A percentile compares a stretch with the other conserved stretches of the same genome.
These are phyloP conservation scores for Candida mesenterica DNA, from an alignment of 1,139 yeast species.

Conservation along the genomic window DNA sequence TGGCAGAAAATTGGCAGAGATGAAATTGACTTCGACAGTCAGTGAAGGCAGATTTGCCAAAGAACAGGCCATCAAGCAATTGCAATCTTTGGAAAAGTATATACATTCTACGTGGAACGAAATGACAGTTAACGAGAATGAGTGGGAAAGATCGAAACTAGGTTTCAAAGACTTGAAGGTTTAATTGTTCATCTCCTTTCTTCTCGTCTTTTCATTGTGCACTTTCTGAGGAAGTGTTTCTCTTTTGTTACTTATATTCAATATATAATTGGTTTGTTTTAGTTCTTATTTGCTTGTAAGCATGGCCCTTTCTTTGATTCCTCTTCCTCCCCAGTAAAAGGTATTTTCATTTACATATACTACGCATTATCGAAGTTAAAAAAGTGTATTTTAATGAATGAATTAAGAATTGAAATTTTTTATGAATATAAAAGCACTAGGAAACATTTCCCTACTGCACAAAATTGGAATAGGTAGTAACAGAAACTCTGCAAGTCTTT, in stretches of 20 bases:
- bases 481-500: background rate
- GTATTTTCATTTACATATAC: no score
- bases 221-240: no score
- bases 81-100: slow-evolving; percentile 41
- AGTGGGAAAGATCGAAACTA: slow-evolving; percentile 16
- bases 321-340: background rate
- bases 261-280: no score
- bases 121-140: slow-evolving; percentile 40
- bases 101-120: slow-evolving; percentile 43
- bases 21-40: slow-evolving; percentile 22
- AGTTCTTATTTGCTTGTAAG: no score
- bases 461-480: background rate
- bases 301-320: no score
- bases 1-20: slow-evolving; percentile 27
- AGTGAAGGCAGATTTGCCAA: slow-evolving; percentile 38
- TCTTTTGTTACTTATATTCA: no score
- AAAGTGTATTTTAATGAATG: slow-evolving; percentile 1
- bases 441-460: background rate
- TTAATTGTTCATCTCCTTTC: background rate
- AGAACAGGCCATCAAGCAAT: slow-evolving; percentile 29
- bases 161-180: slow-evolving; percentile 5
- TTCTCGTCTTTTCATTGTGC: background rate
- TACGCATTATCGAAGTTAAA: background rate
- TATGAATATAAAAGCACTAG: background rate
- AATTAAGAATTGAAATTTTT: slow-evolving; percentile 2